Conservation (phyloP, 768 basidiomycete genomes). For the Tremella yokohamensis region DNA sequence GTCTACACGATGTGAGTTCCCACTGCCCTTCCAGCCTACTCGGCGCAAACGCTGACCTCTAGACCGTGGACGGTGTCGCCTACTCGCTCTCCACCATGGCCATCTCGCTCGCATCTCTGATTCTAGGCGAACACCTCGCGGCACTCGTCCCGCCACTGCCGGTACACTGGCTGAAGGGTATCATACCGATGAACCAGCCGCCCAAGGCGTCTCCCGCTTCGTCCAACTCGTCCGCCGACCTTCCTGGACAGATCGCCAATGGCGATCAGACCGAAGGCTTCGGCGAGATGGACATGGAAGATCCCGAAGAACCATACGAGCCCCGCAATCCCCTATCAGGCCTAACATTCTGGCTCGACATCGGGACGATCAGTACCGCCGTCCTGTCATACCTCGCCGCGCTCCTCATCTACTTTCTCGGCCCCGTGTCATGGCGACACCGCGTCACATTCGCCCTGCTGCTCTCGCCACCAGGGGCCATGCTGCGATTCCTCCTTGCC, state of each 20-base stretch:
- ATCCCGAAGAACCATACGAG: not conserved
- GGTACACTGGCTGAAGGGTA: not conserved
- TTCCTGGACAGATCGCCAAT: not conserved
- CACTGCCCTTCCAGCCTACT: not conserved
- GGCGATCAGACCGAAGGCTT: not conserved
- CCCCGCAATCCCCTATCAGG: not conserved
- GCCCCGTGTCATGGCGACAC: conserved; percentile 66
- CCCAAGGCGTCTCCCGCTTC: not conserved
- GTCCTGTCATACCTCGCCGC: conserved; percentile 69
- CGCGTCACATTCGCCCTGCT: conserved; percentile 80
- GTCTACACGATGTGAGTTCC: conserved; percentile 67
- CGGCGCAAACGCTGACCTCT: not conserved
- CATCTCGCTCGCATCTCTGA: conserved; percentile 70
- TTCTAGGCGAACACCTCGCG: conserved; percentile 68
- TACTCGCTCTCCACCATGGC: conserved; percentile 74
- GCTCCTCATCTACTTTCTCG: conserved; percentile 72
- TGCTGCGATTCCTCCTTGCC: conserved; percentile 77
- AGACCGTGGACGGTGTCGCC: conserved; percentile 85
- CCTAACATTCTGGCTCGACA: conserved; percentile 53
- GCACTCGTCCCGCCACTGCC: conserved; percentile 46
- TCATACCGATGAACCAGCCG: not conserved
- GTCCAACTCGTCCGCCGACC: not conserved
- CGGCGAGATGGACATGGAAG: not conserved
- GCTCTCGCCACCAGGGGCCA: conserved; percentile 82
- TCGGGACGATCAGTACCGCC: conserved; percentile 58